Evolutionary conservation across 192 early-diverging fungal species (phyloP).

Genomic region (Chytriomyces sp.): DNA sequence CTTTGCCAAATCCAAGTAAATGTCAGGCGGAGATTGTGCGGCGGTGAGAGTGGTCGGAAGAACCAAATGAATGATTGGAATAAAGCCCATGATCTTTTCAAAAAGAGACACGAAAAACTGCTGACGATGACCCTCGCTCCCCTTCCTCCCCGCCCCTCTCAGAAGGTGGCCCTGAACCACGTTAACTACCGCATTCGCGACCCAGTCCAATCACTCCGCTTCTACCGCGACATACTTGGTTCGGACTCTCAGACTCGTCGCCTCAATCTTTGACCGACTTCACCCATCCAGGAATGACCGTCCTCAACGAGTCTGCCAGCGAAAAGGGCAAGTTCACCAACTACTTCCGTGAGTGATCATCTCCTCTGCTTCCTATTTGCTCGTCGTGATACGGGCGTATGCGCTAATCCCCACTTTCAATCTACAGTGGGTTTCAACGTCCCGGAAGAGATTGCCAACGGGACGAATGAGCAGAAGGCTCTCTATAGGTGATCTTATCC

Average conservation of each 20-base stretch:
- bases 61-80: background rate
- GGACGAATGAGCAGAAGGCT: conserved; percentile 3
- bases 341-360: conserved; percentile 23
- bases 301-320: background rate
- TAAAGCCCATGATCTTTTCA: background rate
- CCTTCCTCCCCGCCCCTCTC: background rate
- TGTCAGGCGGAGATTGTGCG: no score
- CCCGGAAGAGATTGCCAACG: conserved; percentile 18
- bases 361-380: background rate
- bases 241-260: no score
- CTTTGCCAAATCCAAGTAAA: conserved; percentile 62
- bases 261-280: no score
- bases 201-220: background rate
- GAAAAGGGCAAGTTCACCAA: conserved; percentile 21
- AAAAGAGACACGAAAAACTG: background rate
- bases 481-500: no score
- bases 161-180: conserved; percentile 18
- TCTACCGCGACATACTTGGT: conserved; percentile 27
- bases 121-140: background rate
- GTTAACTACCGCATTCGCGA: conserved; percentile 17
- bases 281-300: no score
- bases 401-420: background rate
- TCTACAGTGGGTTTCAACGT: conserved; percentile 20
- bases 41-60: no score
- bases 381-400: background rate